These are phyloP conservation scores for Pulveroboletus sp. DNA, from an alignment of 768 basidiomycete species.

Conservation along the genomic window DNA sequence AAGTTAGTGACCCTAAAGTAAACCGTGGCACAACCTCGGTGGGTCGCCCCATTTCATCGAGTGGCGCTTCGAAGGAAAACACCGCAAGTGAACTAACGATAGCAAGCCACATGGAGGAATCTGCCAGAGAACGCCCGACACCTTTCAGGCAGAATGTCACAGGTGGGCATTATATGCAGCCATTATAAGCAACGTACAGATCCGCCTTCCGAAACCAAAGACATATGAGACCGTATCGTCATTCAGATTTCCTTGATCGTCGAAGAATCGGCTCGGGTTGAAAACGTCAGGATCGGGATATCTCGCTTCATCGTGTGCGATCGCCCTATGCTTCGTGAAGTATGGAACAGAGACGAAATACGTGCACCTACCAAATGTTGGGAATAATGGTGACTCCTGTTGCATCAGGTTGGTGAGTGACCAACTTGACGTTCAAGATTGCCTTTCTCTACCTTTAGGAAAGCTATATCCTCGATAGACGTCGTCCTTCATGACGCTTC, in stretches of 20 bases:
- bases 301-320: constrained; percentile 5
- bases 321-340: constrained; percentile 1
- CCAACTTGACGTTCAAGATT: too few relatives aligned
- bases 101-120: constrained; percentile 1
- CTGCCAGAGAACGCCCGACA: constrained; percentile 1
- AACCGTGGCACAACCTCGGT: constrained; percentile 3
- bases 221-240: constrained; percentile 5
- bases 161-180: neutral
- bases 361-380: constrained; percentile 5
- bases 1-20: neutral
- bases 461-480: constrained; percentile 9
- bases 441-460: constrained; percentile 1
- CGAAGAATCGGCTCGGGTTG: constrained; percentile 7
- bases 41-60: neutral
- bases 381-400: constrained; percentile 7
- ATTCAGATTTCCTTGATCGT: constrained; percentile 6
- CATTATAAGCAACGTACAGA: constrained; percentile 2
- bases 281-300: constrained; percentile 2
- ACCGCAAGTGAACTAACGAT: constrained; percentile 1
- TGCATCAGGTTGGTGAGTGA: neutral
- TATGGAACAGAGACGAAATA: neutral
- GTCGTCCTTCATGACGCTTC: constrained; percentile 6
- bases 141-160: neutral
- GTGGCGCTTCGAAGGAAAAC: constrained; percentile 7
- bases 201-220: neutral